phyloP scores from a whole-genome alignment of 306 rosid species.

The Urtica urens region DNA sequence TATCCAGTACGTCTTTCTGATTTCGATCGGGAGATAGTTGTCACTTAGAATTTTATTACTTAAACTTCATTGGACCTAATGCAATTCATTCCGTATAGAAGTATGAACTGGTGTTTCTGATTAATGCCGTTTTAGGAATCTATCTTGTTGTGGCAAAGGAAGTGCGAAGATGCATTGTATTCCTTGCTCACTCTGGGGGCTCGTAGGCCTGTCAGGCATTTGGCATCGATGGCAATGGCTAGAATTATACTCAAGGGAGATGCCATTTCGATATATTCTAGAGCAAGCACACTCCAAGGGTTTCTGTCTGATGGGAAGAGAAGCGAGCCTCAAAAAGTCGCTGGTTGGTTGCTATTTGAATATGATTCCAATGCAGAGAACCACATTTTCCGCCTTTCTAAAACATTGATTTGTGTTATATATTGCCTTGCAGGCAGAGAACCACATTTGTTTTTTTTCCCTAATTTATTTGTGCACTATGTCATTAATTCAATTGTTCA shows the following conservation, averaged over 20 bases:
- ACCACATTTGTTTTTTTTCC: not conserved
- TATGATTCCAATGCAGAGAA: too few species aligned
- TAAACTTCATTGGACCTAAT: not conserved
- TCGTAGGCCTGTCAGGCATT: slow-evolving; percentile 89
- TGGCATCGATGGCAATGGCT: slow-evolving; percentile 88
- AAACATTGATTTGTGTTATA: not conserved
- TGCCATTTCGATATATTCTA: slow-evolving; percentile 72
- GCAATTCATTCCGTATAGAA: not conserved
- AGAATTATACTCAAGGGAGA: slow-evolving; percentile 84
- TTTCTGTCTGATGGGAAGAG: slow-evolving; percentile 81
- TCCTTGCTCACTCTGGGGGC: slow-evolving; percentile 82
- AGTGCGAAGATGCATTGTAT: slow-evolving; percentile 85
- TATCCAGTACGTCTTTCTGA: not conserved
- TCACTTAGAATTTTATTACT: too few species aligned
- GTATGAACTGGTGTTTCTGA: not conserved
- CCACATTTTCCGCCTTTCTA: not conserved
- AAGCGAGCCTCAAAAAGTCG: slow-evolving; percentile 72
- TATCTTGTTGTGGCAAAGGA: slow-evolving; percentile 86
- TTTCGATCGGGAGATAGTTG: too few species aligned
- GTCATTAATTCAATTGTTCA: slow-evolving; percentile 23
- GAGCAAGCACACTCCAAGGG: slow-evolving; percentile 97
- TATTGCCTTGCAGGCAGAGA: too few species aligned
- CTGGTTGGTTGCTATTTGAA: slow-evolving; percentile 36
- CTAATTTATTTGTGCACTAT: not conserved
- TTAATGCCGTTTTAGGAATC: slow-evolving; percentile 45